Evolutionary conservation across 2,329 filamentous ascomycete genomes (phyloP).

Genomic region (Verticillium tricorpus): DNA sequence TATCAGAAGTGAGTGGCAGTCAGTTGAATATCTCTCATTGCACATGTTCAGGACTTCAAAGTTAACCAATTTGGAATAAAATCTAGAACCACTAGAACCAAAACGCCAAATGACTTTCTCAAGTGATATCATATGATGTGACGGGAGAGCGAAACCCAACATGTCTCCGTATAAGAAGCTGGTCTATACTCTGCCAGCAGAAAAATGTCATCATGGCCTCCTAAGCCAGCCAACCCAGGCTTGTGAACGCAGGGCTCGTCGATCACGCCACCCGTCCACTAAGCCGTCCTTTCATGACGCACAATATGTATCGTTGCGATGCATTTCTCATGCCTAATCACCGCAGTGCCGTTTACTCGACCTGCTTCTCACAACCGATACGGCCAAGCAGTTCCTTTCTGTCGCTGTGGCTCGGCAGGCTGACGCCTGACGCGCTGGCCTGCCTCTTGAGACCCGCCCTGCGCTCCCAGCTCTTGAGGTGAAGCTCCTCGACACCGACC

Average conservation of each 20-base stretch:
- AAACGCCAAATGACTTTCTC: neutral
- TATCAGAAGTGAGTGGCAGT: too few relatives aligned
- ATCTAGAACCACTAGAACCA: neutral
- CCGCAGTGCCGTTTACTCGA: slow-evolving; percentile 33
- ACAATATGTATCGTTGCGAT: neutral
- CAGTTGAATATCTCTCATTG: too few relatives aligned
- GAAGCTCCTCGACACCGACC: slow-evolving; percentile 67
- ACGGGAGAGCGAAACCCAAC: neutral
- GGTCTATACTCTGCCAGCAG: neutral
- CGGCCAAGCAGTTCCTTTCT: slow-evolving; percentile 76
- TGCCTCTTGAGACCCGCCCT: slow-evolving; percentile 50
- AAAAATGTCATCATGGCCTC: neutral
- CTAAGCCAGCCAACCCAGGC: neutral
- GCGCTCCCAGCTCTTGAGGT: slow-evolving; percentile 60
- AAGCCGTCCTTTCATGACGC: neutral
- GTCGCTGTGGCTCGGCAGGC: slow-evolving; percentile 66
- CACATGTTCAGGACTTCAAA: too few relatives aligned
- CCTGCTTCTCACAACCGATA: slow-evolving; percentile 78
- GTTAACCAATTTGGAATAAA: neutral
- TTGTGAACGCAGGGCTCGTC: neutral
- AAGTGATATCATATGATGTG: neutral
- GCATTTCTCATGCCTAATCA: neutral
- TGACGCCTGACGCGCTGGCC: slow-evolving; percentile 52
- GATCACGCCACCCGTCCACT: neutral
- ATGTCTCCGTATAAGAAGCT: neutral